phyloP scores from a whole-genome alignment of 164 flowering plant species.

The Kalanchoe fedtschenkoi region DNA sequence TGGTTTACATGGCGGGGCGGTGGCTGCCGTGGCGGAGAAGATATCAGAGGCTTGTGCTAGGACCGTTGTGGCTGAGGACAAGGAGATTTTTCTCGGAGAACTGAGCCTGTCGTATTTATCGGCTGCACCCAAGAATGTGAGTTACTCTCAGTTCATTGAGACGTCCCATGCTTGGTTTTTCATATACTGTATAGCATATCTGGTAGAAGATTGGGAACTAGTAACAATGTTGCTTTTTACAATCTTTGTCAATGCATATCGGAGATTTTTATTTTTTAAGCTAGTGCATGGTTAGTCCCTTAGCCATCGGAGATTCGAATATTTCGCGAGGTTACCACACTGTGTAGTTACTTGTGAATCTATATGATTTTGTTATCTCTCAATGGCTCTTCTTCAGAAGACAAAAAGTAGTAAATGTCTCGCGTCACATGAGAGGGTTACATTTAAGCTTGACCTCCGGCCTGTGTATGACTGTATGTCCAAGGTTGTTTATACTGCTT shows the following conservation, averaged over 20 bases:
- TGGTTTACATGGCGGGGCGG: conserved; percentile 50
- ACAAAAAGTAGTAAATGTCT: too few species aligned
- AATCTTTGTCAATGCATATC: background rate
- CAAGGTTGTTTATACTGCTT: too few species aligned
- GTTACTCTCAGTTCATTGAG: conserved; percentile 5
- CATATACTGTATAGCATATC: background rate
- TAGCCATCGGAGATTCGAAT: background rate
- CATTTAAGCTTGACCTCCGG: too few species aligned
- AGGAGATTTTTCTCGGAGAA: conserved; percentile 56
- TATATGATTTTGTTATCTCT: too few species aligned
- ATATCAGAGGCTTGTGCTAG: conserved; percentile 47
- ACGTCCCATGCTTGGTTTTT: background rate
- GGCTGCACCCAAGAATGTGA: conserved; percentile 35
- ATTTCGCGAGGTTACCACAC: background rate
- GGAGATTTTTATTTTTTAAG: background rate
- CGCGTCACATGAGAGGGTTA: too few species aligned
- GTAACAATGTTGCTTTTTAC: background rate
- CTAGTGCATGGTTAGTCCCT: too few species aligned
- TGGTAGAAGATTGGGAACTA: background rate
- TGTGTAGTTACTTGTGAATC: too few species aligned
- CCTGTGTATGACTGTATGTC: too few species aligned
- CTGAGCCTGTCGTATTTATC: conserved; percentile 49
- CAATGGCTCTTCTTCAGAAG: too few species aligned
- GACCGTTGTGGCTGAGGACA: conserved; percentile 45
- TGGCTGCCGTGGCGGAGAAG: conserved; percentile 35